These are phyloP conservation scores for Rhodotorula sp. DNA, from an alignment of 1,284 basidiomycete species.

Conservation along the genomic window DNA sequence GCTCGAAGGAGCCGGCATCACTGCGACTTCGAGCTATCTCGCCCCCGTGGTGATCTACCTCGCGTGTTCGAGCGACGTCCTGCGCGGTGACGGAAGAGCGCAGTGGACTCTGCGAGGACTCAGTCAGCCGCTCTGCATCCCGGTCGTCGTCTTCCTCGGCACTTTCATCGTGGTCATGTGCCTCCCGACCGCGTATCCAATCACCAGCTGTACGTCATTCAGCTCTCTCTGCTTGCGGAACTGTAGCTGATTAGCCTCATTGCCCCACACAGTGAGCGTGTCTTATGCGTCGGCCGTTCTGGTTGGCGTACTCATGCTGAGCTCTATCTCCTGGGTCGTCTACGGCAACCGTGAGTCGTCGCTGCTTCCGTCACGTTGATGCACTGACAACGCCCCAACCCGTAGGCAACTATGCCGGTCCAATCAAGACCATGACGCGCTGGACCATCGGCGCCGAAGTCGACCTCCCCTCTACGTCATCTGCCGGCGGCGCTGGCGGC, in stretches of 20 bases:
- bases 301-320: slow-evolving; percentile 32
- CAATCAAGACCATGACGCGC: slow-evolving; percentile 43
- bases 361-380: neutral
- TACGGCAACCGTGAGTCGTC: slow-evolving; percentile 39
- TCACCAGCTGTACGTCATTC: slow-evolving; percentile 34
- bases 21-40: slow-evolving; percentile 32
- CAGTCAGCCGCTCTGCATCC: slow-evolving; percentile 27
- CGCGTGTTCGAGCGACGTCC: slow-evolving; percentile 32
- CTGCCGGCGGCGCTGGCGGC: neutral
- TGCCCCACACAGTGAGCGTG: slow-evolving; percentile 22
- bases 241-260: too few relatives aligned
- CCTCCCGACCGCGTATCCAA: slow-evolving; percentile 40
- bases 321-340: slow-evolving; percentile 39
- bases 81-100: slow-evolving; percentile 40
- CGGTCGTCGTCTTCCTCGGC: slow-evolving; percentile 25
- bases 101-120: slow-evolving; percentile 40
- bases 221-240: neutral
- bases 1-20: slow-evolving; percentile 41
- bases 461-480: slow-evolving; percentile 26
- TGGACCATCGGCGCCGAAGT: slow-evolving; percentile 42
- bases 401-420: slow-evolving; percentile 42
- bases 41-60: slow-evolving; percentile 40
- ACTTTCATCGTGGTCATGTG: slow-evolving; percentile 41
- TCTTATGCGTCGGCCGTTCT: slow-evolving; percentile 41
- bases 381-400: neutral